Evolutionary conservation across 2,329 filamentous ascomycete species (phyloP).

Genomic region (Talaromyces marneffei): DNA sequence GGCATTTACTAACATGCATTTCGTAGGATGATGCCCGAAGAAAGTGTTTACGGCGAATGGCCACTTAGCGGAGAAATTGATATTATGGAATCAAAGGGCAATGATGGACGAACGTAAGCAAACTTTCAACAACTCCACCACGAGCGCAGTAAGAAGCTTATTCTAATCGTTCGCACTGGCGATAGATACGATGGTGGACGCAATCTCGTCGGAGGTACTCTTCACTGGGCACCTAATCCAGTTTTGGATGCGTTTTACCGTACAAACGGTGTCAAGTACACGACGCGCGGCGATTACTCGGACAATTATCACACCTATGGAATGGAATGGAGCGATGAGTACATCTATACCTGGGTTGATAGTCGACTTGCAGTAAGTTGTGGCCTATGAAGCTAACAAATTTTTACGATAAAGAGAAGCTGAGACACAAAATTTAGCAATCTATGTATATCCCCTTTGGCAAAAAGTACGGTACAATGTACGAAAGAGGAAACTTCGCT

Average conservation of each 20-base stretch:
- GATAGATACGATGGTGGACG: conserved; percentile 9
- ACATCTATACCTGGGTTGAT: conserved; percentile 14
- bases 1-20: background rate
- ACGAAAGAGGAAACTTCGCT: conserved; percentile 11
- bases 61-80: conserved; percentile 13
- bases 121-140: too few relatives aligned
- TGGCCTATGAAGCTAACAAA: background rate
- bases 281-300: conserved; percentile 12
- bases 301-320: conserved; percentile 11
- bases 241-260: conserved; percentile 11
- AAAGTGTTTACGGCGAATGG: conserved; percentile 5
- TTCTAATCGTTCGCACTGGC: background rate
- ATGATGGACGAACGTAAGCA: conserved; percentile 8
- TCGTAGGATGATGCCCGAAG: conserved; percentile 13
- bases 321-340: conserved; percentile 14
- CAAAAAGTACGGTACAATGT: conserved; percentile 13
- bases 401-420: background rate
- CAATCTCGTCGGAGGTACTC: conserved; percentile 10
- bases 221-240: conserved; percentile 11
- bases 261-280: conserved; percentile 8
- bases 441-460: conserved; percentile 13
- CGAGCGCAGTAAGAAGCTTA: too few relatives aligned
- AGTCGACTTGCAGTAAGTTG: conserved; percentile 10
- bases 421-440: conserved; percentile 1
- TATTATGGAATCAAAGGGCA: conserved; percentile 14